These are phyloP conservation scores for Helianthus annuus DNA, from an alignment of 129 eudicot genomes.

Conservation along the genomic window HanXRQr2.0-SUNRISE NC_035440.2:79801179-79801678, in stretches of 20 bases:
- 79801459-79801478: conserved; percentile 79
- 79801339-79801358: not conserved
- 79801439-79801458: conserved; percentile 75
- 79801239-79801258: not conserved
- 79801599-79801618: not conserved
- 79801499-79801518: conserved; percentile 71
- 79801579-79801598: conserved; percentile 21
- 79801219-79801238: not conserved
- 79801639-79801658: not conserved
- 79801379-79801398: not conserved
- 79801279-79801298: not conserved
- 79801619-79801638: not conserved
- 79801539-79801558: conserved; percentile 55
- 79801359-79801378: not conserved
- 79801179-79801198: not conserved
- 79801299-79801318: not conserved
- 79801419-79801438: conserved; percentile 68
- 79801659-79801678: too few relatives aligned
- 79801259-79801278: not conserved
- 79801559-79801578: conserved; percentile 55
- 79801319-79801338: not conserved
- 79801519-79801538: conserved; percentile 54
- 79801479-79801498: conserved; percentile 76
- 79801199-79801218: not conserved
- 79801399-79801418: not conserved